Evolutionary conservation across 2,329 filamentous ascomycete genomes (phyloP), one percentile per base, ranked within the genome.

Genomic region (Parastagonospora nodorum): DNA sequence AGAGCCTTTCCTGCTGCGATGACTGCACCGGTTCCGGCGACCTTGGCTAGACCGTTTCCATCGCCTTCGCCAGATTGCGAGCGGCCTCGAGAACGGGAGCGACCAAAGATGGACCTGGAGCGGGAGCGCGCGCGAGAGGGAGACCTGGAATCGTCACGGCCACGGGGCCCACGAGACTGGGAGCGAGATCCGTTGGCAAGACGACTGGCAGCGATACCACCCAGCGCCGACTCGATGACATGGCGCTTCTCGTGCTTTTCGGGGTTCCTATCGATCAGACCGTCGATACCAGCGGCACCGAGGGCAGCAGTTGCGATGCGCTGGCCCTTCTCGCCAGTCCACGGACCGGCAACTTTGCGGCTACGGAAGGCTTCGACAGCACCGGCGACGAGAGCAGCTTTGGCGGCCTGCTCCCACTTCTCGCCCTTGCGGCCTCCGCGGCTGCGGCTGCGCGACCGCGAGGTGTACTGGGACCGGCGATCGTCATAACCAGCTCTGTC

Each of bases 321-420:
- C 78, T 92, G 94, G 60, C 92, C 90, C 77, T 97, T 97, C 57
- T 90, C 88, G 32, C 92, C 93, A 57, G 87, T 88, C 92, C 92
- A 97, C 37, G 88, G 84, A 47, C 93, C 93, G 2, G 91, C 89
- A 56, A 94, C 89, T 66, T 93, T 96, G 71, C 92, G 87, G 49
- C 92, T 87, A 55, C 90, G 88, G 81, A 96, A 96, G 36, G 93
- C 93, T 74, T 97, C 92, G 47, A 92, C 89, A 35, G 92, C 93
- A 64, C 92, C 93, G 28, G 93, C 92, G 40, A 96, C 84, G 33
- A 97, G 80, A 15, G 92, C 94, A 30, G 93, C 92, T 79, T 94
- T 93, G 71, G 92, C 90, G 30, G 92, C 92, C 75, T 96, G 91
- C 56, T 80, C 77, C 79, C 79, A 81, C 59, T 81, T 80, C 53